A percentile compares a stretch with the other conserved stretches of the same genome.
These are phyloP conservation scores for Termitomyces sp. DNA, from an alignment of 768 basidiomycete species.

Conservation along the genomic window DNA sequence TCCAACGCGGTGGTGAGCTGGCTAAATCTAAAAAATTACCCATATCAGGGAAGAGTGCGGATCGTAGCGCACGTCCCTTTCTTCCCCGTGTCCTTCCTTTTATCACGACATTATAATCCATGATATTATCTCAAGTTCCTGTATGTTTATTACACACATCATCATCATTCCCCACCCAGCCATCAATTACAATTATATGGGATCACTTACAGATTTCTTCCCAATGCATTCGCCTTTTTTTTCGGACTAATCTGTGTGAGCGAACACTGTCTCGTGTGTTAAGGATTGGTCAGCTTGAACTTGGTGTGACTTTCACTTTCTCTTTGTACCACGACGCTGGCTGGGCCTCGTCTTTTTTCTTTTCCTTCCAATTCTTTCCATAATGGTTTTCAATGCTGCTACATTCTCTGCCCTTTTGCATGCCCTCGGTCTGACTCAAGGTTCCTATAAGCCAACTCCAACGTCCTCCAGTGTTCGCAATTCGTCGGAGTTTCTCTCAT, in stretches of 20 bases:
- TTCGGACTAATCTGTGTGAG: background rate
- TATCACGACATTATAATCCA: conserved; percentile 16
- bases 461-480: conserved; percentile 4
- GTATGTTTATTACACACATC: conserved; percentile 25
- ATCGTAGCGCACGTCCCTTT: conserved; percentile 44
- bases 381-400: conserved; percentile 17
- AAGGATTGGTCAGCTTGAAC: conserved; percentile 1
- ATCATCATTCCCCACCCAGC: conserved; percentile 31
- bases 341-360: conserved; percentile 14
- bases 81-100: conserved; percentile 19
- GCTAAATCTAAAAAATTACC: conserved; percentile 15
- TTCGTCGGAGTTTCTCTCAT: background rate
- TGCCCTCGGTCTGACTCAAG: conserved; percentile 23
- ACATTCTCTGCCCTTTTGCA: conserved; percentile 24
- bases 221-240: conserved; percentile 10
- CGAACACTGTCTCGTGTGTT: background rate
- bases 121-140: conserved; percentile 21
- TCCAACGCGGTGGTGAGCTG: conserved; percentile 2
- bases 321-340: conserved; percentile 11
- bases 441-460: conserved; percentile 22
- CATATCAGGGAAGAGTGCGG: conserved; percentile 27
- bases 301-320: background rate
- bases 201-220: conserved; percentile 15
- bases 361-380: conserved; percentile 1
- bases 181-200: conserved; percentile 16